Percentiles rank a stretch among this genome's conserved stretches.
These are phyloP conservation scores for Phytophthora chlamydospora DNA, from an alignment of 352 stramenopile species.

Conservation along the genomic window DNA sequence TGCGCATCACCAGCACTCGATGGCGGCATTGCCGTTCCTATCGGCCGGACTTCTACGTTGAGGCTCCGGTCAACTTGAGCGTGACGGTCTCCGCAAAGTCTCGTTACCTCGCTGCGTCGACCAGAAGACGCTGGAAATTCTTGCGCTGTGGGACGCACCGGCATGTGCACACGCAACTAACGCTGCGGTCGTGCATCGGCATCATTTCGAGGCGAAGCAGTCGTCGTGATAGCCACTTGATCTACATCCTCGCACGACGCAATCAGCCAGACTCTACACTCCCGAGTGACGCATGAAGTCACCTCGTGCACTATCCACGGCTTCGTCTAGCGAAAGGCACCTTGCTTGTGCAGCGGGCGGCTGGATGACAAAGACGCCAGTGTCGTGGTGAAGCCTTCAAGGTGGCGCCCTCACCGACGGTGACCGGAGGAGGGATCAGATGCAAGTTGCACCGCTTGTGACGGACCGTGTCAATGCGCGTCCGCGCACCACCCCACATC, in stretches of 20 bases:
- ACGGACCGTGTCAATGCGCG: constrained; percentile 16
- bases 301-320: constrained; percentile 6
- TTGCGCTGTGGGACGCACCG: constrained; percentile 4
- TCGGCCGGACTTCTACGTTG: constrained; percentile 13
- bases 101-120: constrained; percentile 10
- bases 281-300: constrained; percentile 5
- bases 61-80: constrained; percentile 5
- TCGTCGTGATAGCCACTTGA: not conserved
- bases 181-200: not conserved
- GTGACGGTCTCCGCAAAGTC: not conserved
- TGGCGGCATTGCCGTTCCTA: not conserved
- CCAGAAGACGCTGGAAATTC: constrained; percentile 4
- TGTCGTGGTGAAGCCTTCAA: not conserved
- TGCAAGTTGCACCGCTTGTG: constrained; percentile 8
- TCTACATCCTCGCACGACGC: constrained; percentile 1
- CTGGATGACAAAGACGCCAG: too few relatives aligned
- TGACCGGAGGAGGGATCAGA: constrained; percentile 12
- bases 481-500: constrained; percentile 18
- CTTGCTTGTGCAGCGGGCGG: too few relatives aligned
- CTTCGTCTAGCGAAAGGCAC: constrained; percentile 1
- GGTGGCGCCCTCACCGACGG: not conserved
- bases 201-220: constrained; percentile 5
- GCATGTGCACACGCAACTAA: constrained; percentile 1
- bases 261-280: constrained; percentile 1
- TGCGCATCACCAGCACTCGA: not conserved